Evolutionary conservation across 306 rosid genomes (phyloP).

Genomic region (Abrus pulchellus): DNA sequence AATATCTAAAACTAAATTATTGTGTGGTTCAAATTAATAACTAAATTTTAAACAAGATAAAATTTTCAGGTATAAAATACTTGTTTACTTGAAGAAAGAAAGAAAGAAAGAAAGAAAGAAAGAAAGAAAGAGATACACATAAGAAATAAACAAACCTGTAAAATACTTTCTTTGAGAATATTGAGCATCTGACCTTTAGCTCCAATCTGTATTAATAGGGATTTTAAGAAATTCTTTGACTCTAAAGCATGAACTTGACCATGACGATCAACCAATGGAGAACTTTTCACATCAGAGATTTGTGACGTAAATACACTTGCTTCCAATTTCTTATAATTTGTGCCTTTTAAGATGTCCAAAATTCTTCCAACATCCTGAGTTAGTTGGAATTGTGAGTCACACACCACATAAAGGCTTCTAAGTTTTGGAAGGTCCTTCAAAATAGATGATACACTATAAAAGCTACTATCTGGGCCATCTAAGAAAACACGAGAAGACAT

Average conservation of each 20-base stretch:
- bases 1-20: no score
- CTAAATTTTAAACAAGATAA: background rate
- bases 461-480: background rate
- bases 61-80: background rate
- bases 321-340: background rate
- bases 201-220: conserved; percentile 38
- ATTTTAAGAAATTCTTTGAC: background rate
- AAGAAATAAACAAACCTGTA: conserved; percentile 5
- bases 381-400: background rate
- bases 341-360: background rate
- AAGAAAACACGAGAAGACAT: conserved; percentile 2
- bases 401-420: background rate
- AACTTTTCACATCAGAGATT: background rate
- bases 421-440: background rate
- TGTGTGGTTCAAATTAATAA: no score
- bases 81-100: background rate
- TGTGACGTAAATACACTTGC: background rate
- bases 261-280: background rate
- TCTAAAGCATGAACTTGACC: background rate
- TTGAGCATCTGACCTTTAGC: background rate
- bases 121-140: no score
- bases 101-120: no score
- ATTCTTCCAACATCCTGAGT: background rate
- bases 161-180: background rate
- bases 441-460: no score